Conservation (phyloP, 1,284 basidiomycete species). For the Sutorius eximius region DNA sequence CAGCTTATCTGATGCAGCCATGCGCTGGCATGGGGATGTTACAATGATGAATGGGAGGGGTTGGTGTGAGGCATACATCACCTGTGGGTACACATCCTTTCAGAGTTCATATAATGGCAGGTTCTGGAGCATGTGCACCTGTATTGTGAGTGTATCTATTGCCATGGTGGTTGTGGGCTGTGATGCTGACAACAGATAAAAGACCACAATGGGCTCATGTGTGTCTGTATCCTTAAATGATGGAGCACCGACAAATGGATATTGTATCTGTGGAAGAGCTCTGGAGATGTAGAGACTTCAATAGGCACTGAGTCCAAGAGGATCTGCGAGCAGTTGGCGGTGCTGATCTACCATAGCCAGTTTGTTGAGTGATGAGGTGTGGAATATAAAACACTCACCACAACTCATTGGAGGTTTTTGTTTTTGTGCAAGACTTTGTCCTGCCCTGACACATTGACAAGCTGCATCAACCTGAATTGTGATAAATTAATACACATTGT, state of each 20-base stretch:
- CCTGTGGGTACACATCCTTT: constrained; percentile 70
- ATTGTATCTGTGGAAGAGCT: constrained; percentile 52
- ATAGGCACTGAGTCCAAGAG: constrained; percentile 73
- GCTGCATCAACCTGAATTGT: constrained; percentile 38
- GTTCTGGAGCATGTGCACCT: constrained; percentile 67
- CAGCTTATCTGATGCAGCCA: constrained; percentile 48
- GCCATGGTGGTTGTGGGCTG: too few species aligned
- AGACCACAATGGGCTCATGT: constrained; percentile 40
- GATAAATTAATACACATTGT: constrained; percentile 7
- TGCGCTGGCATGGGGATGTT: constrained; percentile 39
- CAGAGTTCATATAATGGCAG: constrained; percentile 72
- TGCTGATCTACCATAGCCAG: constrained; percentile 38
- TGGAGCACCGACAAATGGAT: constrained; percentile 64
- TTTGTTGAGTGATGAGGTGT: background rate
- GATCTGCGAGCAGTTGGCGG: constrained; percentile 49
- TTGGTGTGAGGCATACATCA: constrained; percentile 75
- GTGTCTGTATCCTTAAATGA: constrained; percentile 70
- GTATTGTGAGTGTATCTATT: constrained; percentile 39
- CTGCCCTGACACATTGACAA: constrained; percentile 55
- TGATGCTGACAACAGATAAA: constrained; percentile 26
- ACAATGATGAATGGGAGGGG: constrained; percentile 79
- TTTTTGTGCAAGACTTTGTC: constrained; percentile 52
- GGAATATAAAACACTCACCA: constrained; percentile 39
- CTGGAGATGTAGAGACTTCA: constrained; percentile 50
- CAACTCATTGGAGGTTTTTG: constrained; percentile 59